Percentiles rank a stretch among this genome's conserved stretches.
Conservation (phyloP, 1,139 yeast genomes). For the Meyerozyma sp. region DNA sequence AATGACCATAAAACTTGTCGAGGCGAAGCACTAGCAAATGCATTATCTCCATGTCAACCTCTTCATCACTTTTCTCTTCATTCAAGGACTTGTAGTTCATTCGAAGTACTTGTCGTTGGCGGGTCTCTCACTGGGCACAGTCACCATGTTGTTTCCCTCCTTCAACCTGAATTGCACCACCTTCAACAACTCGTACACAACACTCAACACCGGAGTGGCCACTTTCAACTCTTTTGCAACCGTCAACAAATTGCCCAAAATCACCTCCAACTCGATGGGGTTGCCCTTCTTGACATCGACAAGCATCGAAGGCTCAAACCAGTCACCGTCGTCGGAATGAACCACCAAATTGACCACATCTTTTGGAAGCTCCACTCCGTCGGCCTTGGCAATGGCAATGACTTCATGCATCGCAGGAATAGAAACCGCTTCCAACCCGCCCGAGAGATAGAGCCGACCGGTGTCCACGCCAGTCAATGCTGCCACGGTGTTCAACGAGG, state of each 20-base stretch:
- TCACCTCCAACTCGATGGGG: conserved; percentile 11
- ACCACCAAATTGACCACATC: neutral
- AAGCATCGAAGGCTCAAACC: conserved; percentile 13
- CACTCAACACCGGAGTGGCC: conserved; percentile 7
- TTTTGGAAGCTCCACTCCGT: conserved; percentile 35
- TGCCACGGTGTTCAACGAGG: conserved; percentile 51
- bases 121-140: conserved; percentile 8
- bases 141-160: conserved; percentile 7
- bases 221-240: conserved; percentile 14
- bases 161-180: conserved; percentile 9
- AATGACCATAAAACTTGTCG: no score
- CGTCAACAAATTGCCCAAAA: conserved; percentile 9
- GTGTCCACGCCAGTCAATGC: conserved; percentile 11
- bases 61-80: no score
- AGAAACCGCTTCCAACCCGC: conserved; percentile 4
- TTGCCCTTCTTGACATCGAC: conserved; percentile 11
- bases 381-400: conserved; percentile 10
- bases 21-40: no score
- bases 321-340: conserved; percentile 1
- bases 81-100: no score
- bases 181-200: conserved; percentile 7
- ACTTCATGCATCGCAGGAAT: conserved; percentile 12
- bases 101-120: neutral
- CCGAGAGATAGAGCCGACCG: conserved; percentile 8
- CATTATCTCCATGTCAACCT: no score